A percentile compares a stretch with the other conserved stretches of the same genome.
These are phyloP conservation scores for Talaromyces sp. DNA, from an alignment of 2,329 filamentous ascomycete species.

Conservation along the genomic window DNA sequence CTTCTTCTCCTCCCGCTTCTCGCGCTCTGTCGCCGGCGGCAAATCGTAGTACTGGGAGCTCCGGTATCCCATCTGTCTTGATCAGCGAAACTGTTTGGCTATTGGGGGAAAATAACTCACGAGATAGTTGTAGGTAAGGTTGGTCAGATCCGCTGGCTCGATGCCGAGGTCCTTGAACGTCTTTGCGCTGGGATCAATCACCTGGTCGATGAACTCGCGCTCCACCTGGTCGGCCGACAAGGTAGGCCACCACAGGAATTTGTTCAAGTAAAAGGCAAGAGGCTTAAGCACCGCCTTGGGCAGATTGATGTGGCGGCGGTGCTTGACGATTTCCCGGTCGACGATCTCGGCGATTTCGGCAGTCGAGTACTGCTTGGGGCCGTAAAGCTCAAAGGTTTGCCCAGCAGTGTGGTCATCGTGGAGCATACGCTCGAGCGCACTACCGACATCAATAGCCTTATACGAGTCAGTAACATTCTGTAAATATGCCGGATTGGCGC, in stretches of 20 bases:
- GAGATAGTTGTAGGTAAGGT: constrained; percentile 89
- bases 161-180: constrained; percentile 93
- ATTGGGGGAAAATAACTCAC: constrained; percentile 47
- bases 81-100: constrained; percentile 10
- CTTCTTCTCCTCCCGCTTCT: constrained; percentile 92
- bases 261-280: constrained; percentile 68
- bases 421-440: constrained; percentile 81
- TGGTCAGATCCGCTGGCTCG: constrained; percentile 76
- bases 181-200: constrained; percentile 84
- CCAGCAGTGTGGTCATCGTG: constrained; percentile 85
- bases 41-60: constrained; percentile 86
- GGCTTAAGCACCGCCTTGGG: constrained; percentile 77
- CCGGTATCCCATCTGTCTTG: constrained; percentile 73
- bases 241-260: constrained; percentile 80
- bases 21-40: constrained; percentile 87
- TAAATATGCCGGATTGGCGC: constrained; percentile 15
- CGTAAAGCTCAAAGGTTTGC: constrained; percentile 91
- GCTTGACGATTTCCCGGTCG: constrained; percentile 86
- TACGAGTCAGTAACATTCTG: neutral
- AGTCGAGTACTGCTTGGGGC: constrained; percentile 86
- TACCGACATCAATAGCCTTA: constrained; percentile 81
- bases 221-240: constrained; percentile 80
- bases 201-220: constrained; percentile 86
- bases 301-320: constrained; percentile 83
- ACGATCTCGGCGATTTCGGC: constrained; percentile 81